Percentiles rank a stretch among this genome's conserved stretches.
phyloP scores from a whole-genome alignment of 139 green algal genomes.

The Chlamydomonas schloesseri region DNA sequence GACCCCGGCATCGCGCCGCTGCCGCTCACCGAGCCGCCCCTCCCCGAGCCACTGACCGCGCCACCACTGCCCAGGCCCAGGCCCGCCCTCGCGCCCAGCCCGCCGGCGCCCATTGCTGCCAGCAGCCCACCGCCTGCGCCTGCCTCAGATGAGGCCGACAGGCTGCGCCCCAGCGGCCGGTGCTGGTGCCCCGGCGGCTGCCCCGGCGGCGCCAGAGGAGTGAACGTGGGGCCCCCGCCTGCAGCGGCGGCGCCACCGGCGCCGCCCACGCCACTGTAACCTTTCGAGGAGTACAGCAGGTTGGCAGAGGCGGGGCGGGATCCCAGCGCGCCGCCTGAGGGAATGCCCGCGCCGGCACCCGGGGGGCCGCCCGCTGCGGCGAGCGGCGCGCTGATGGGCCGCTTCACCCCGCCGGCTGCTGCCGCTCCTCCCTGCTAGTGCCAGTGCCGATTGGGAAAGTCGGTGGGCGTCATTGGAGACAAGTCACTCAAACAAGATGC shows the following conservation, averaged over 20 bases:
- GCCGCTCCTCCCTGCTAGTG: neutral
- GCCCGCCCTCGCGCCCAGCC: neutral
- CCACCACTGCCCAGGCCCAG: neutral
- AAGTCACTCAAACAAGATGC: too few species aligned
- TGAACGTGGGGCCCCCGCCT: neutral
- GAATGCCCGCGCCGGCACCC: neutral
- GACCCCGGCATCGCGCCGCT: neutral
- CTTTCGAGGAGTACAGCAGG: neutral
- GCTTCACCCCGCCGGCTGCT: neutral
- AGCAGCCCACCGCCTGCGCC: neutral
- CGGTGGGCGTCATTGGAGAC: too few species aligned
- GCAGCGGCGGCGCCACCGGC: neutral
- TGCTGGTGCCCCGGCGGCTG: neutral
- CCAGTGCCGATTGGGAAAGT: too few species aligned
- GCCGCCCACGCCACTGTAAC: neutral
- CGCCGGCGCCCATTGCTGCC: neutral
- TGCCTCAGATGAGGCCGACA: neutral
- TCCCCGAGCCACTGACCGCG: neutral
- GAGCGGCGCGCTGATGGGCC: slow-evolving; percentile 20
- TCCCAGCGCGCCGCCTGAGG: neutral
- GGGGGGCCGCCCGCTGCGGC: neutral
- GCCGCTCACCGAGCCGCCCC: neutral
- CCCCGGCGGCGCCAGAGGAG: neutral
- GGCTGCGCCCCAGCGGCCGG: neutral
- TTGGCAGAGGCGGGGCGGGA: slow-evolving; percentile 14